Evolutionary conservation across 257 asterid genomes (phyloP), one percentile per base, ranked within the genome.

Genomic region (Fraxinus excelsior): DNA sequence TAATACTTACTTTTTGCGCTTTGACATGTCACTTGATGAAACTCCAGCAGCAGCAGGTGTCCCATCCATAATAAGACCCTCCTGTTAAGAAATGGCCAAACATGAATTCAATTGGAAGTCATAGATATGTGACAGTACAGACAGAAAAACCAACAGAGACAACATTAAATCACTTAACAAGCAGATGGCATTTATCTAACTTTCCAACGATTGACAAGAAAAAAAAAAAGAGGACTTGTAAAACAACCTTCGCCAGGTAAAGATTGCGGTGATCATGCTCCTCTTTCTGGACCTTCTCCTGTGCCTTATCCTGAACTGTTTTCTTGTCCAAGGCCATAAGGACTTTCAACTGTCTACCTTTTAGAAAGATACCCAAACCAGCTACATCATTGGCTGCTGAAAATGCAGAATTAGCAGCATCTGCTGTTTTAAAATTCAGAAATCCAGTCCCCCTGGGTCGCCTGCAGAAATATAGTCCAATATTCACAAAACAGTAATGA

Each of bases 371-470:
- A 66, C 98, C 99, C 72, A 80, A 67, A 76, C 91, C 93, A 85
- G 80, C 80, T 32, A 34, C 90, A 72, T 81, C 70, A 62, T 82
- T 85, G 78, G 96, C 94, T 9, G 96, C 96, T 72, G 89, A 88
- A 87, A 88, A 77, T 51, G 96, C 94, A 77, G 97, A 94, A 80
- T 88, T 81, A 42, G 89, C 90, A 80, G 88, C 88, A 67, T 91
- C 97, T n/a, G 76, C 67, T 74, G 92, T 85, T 68, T 82, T 89
- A 75, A 91, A 96, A 88, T 93, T 96, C 85, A 96, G 97, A 85
- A 96, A 96, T 75, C 98, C 99, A 65, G 99, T 93, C 82, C 99
- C 98, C 77, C 91, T 89, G 40, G 99, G 99, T 76, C 98, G 90
- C 87, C 98, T 96, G 82, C 78, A 83, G 74, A 82, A 71, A 78